Evolutionary conservation across 345 rosid genomes (phyloP), one percentile per base, ranked within the genome.

Genomic region (Gossypium ekmanianum): DNA sequence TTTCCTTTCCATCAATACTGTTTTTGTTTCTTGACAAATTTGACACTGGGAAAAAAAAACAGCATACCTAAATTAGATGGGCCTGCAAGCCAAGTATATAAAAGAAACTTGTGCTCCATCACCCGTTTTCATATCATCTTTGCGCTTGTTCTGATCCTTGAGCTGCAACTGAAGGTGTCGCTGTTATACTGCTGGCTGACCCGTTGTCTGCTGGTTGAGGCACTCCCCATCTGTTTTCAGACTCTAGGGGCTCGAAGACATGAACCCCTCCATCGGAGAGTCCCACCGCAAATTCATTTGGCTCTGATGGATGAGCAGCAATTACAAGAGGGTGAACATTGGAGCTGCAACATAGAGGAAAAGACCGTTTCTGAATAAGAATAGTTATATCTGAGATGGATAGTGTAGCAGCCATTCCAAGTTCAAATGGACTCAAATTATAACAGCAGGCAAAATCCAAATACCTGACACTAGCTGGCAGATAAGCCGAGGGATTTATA

Each of bases 211-310:
- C 82, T 9, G 94, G 94, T 65, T 95, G 97, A 63, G 97, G 92
- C 62, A 87, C 82, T 13, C 98, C 98, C 98, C 98, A 92, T 85
- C 87, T 92, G 59, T 90, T 90, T 77, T 94, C 97, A 16, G 98
- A 89, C 80, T 94, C 98, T 16, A 91, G 90, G 52, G 98, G 98
- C 85, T 94, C 98, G 48, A 92, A 87, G 45, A 91, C 90, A 76
- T 92, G 93, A 71, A 94, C 98, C 56, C 95, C 95, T 1, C 98
- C 98, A 81, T 94, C 98, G 3, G 98, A 89, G n/a, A 92, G 88
- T 55, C 98, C 98, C 82, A 92, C 71, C 0, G 98, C 98, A 83
- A 93, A 90, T 84, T 91, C 93, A 76, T 90, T 91, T 34, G 97
- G 79, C 76, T 92, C 99, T 34, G 92, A 95, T 11, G 99, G 98